Percentiles rank a stretch among this genome's conserved stretches.
Conservation (phyloP, 345 rosid genomes). For the Citrus sp. region DNA sequence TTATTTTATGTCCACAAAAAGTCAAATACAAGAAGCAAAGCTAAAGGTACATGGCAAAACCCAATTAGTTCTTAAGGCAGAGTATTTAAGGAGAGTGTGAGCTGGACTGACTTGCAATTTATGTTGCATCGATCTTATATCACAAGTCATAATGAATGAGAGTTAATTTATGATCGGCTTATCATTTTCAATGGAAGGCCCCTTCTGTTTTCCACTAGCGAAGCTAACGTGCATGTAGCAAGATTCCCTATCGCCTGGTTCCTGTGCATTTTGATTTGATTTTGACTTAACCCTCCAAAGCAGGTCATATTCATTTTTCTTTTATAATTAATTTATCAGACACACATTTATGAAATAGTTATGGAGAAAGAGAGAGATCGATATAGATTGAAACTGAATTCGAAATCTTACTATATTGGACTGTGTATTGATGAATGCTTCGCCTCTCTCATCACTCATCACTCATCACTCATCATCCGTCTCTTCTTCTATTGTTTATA, state of each 20-base stretch:
- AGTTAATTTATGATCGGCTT: neutral
- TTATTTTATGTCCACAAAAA: neutral
- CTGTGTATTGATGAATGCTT: neutral
- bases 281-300: neutral
- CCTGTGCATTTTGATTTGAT: neutral
- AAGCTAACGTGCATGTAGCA: neutral
- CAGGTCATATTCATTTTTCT: constrained; percentile 3
- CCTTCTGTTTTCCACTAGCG: constrained; percentile 1
- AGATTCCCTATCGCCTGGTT: neutral
- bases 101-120: neutral
- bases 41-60: too few species aligned
- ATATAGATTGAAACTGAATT: neutral
- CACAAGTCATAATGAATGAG: neutral
- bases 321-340: neutral
- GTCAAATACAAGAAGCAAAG: too few species aligned
- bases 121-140: neutral
- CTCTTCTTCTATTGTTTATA: too few species aligned
- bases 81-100: neutral
- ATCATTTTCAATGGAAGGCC: neutral
- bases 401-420: neutral
- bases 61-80: neutral
- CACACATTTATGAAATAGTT: constrained; percentile 10
- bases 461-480: too few species aligned
- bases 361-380: neutral
- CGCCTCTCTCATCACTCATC: too few species aligned